Base-by-base conservation (phyloP, 2,329 filamentous ascomycete species). In the Macrophomina tecta region DNA sequence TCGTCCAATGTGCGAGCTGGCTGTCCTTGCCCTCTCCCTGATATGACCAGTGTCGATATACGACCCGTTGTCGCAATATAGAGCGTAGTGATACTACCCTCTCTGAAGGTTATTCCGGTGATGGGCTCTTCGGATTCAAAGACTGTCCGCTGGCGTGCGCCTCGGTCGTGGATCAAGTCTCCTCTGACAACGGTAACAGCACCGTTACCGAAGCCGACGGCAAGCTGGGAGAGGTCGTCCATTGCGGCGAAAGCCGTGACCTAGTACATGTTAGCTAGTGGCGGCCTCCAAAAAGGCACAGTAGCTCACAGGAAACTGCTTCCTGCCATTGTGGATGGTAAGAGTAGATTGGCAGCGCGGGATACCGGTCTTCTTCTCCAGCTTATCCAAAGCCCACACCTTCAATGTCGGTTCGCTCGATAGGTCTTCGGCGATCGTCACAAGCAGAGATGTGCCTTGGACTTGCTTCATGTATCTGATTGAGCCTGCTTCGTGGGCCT, bases 71-170 rank as follows among this genome's bases (percentile, higher is more conserved):
- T 99, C 3, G 94, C 92, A 66, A 99, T 91, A 77, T 97, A 98
- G 0, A 99, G 84, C 0, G 91, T 94, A 1, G 91, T 95, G 49
- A 84, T 83, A 55, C 81, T 81, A 5, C 86, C 85, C 72, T 85
- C 83, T 53, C 88, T 82, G 68, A 97, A 90, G 74, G 95, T 91
- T 14, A 99, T 89, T 1, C 94, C 94, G 0, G 95, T 99, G 9
- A 99, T 89, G 0, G 95, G 96, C 77, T 99, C 95, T 73, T 98
- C 94, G 0, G 94, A 97, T 76, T 99, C 95, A 80, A 97, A 95
- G 9, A 99, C 92, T 40, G 94, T 95, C 64, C 95, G 89, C 78
- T 99, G 95, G 76, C 93, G 93, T 11, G 94, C 93, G 28, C 96
- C 95, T 67, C 95, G 89, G 77, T 99, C 95, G 77, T 99, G 93